phyloP scores from a whole-genome alignment of 371 early-diverging fungal species.

The Choanephora cucurbitarum region DNA sequence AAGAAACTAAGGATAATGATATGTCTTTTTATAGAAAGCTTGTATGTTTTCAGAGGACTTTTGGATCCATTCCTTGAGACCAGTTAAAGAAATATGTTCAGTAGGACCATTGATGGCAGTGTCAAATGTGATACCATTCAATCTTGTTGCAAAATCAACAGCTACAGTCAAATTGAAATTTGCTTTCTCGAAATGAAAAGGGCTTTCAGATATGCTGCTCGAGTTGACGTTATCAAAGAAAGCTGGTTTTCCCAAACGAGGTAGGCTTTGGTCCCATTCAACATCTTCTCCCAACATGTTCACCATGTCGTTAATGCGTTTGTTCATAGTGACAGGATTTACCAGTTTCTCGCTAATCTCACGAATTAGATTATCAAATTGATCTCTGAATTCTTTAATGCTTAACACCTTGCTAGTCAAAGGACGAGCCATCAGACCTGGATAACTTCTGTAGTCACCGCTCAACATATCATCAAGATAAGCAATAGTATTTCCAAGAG shows the following conservation, averaged over 20 bases:
- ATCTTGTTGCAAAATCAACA: slow-evolving; percentile 1
- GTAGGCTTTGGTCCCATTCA: slow-evolving; percentile 34
- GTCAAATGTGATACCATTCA: slow-evolving; percentile 1
- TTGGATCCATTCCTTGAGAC: slow-evolving; percentile 23
- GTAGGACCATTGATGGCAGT: slow-evolving; percentile 23
- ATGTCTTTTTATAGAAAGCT: slow-evolving; percentile 11
- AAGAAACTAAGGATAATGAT: background rate
- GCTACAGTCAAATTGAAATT: background rate
- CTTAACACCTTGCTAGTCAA: slow-evolving; percentile 22
- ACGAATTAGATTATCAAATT: slow-evolving; percentile 24
- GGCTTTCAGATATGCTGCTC: background rate
- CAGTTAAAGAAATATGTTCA: slow-evolving; percentile 11
- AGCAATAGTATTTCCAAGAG: slow-evolving; percentile 28
- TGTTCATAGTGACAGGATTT: slow-evolving; percentile 21
- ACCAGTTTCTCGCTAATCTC: slow-evolving; percentile 22
- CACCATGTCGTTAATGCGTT: slow-evolving; percentile 25
- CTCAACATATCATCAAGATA: slow-evolving; percentile 16
- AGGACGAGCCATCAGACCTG: slow-evolving; percentile 24
- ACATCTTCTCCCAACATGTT: slow-evolving; percentile 39
- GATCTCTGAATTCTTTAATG: slow-evolving; percentile 27
- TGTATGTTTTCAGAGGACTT: slow-evolving; percentile 9
- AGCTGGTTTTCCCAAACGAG: slow-evolving; percentile 19
- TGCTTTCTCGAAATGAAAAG: too few species aligned
- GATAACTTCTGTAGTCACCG: slow-evolving; percentile 34
- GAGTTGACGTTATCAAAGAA: background rate